A percentile compares a stretch with the other conserved stretches of the same genome.
Evolutionary conservation across 176 grass and related monocot genomes (phyloP).

Genomic region (Phyllostachys edulis): DNA sequence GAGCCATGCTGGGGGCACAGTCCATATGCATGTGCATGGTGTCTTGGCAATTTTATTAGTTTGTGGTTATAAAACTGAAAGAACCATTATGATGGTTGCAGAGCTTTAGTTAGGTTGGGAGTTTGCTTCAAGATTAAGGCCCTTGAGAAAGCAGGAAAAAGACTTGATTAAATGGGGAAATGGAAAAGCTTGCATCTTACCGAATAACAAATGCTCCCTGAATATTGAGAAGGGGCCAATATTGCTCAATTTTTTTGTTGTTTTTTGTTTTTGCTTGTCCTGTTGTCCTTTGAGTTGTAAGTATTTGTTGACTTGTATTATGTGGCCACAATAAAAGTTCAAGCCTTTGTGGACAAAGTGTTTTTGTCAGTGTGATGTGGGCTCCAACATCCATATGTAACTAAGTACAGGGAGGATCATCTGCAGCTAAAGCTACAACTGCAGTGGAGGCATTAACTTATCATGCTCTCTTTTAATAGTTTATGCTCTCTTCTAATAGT

Average conservation of each 20-base stretch:
- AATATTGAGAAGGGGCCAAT: not conserved
- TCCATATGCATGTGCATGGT: conserved; percentile 21
- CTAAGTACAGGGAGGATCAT: not conserved
- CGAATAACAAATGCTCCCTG: not conserved
- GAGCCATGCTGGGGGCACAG: conserved; percentile 23
- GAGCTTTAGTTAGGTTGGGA: conserved; percentile 37
- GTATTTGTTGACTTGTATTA: not conserved
- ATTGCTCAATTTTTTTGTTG: not conserved
- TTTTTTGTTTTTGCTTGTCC: not conserved
- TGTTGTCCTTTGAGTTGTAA: not conserved
- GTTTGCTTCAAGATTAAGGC: conserved; percentile 55
- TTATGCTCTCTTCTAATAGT: too few relatives aligned
- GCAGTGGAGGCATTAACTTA: too few relatives aligned
- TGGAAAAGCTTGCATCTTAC: not conserved
- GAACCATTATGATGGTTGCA: conserved; percentile 25
- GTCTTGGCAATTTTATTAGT: conserved; percentile 6
- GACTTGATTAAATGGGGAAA: conserved; percentile 27
- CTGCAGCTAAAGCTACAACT: not conserved
- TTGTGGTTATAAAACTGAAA: conserved; percentile 34
- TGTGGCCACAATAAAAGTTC: conserved; percentile 1
- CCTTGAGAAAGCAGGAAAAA: conserved; percentile 32
- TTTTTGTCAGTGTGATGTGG: not conserved
- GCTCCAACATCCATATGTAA: not conserved
- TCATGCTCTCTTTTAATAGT: too few relatives aligned
- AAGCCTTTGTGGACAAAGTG: not conserved